These are phyloP conservation scores for Talaromyces stipitatus DNA, from an alignment of 495 filamentous ascomycete genomes.

Conservation along the genomic window DNA sequence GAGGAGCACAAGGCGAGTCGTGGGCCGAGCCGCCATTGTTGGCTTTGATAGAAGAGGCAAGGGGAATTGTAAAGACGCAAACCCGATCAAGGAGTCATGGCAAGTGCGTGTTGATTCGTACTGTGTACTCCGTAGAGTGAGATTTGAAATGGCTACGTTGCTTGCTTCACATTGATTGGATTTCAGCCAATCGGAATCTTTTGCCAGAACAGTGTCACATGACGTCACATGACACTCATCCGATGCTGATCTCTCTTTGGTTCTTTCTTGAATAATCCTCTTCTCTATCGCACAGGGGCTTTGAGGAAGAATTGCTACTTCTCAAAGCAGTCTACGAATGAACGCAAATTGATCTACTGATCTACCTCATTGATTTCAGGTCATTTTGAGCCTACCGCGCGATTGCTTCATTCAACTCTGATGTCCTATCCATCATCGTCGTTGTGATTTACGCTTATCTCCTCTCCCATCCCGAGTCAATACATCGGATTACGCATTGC, in stretches of 20 bases:
- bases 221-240: neutral
- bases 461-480: no score
- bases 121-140: no score
- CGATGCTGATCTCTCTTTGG: neutral
- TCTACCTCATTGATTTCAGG: neutral
- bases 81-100: neutral
- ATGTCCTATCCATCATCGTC: neutral
- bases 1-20: conserved; percentile 32
- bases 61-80: neutral
- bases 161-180: neutral
- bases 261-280: neutral
- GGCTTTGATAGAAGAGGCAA: neutral
- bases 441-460: no score
- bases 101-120: no score
- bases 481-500: neutral
- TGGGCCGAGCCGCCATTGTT: conserved; percentile 35
- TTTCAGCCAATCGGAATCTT: neutral
- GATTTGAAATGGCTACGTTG: neutral
- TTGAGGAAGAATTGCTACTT: neutral
- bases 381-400: neutral
- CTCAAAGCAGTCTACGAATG: neutral
- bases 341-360: neutral
- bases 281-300: neutral
- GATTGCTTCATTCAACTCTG: neutral
- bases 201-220: neutral